These are phyloP conservation scores for Ceriops decandra DNA, from an alignment of 345 rosid species.

Conservation along the genomic window DNA sequence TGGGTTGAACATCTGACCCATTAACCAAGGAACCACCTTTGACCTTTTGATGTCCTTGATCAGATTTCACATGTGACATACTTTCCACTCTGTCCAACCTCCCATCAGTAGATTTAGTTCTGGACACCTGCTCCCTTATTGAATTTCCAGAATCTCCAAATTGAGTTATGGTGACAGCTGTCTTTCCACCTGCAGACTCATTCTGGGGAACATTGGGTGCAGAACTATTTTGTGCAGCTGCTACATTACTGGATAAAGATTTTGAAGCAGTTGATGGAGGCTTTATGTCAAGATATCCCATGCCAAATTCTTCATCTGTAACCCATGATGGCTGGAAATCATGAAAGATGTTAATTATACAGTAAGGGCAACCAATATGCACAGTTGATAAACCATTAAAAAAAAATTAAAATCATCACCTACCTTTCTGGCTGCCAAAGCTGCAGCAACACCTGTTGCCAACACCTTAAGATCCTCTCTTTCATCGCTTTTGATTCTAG, in stretches of 20 bases:
- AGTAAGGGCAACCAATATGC: background rate
- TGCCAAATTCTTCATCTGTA: conserved; percentile 98
- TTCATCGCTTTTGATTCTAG: conserved; percentile 89
- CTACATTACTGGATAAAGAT: conserved; percentile 38
- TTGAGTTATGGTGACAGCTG: conserved; percentile 31
- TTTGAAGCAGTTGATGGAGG: conserved; percentile 60
- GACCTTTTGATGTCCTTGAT: conserved; percentile 50
- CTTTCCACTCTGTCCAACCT: conserved; percentile 58
- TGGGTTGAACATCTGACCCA: conserved; percentile 50
- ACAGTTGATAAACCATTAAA: background rate
- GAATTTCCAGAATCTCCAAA: conserved; percentile 57
- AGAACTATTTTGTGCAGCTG: conserved; percentile 50
- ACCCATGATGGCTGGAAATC: conserved; percentile 86
- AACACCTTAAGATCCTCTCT: conserved; percentile 98
- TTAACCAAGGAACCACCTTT: conserved; percentile 49
- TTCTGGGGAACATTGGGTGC: conserved; percentile 41
- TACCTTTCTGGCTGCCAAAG: conserved; percentile 96
- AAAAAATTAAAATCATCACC: conserved; percentile 4
- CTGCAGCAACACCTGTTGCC: conserved; percentile 99
- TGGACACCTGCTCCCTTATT: conserved; percentile 55
- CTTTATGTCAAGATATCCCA: conserved; percentile 93
- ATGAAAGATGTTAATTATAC: background rate
- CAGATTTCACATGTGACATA: conserved; percentile 46
- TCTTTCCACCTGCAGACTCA: conserved; percentile 54
- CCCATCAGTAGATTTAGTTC: conserved; percentile 64